phyloP scores from a whole-genome alignment of 208 protist genomes.

The Entamoeba histolytica region DNA sequence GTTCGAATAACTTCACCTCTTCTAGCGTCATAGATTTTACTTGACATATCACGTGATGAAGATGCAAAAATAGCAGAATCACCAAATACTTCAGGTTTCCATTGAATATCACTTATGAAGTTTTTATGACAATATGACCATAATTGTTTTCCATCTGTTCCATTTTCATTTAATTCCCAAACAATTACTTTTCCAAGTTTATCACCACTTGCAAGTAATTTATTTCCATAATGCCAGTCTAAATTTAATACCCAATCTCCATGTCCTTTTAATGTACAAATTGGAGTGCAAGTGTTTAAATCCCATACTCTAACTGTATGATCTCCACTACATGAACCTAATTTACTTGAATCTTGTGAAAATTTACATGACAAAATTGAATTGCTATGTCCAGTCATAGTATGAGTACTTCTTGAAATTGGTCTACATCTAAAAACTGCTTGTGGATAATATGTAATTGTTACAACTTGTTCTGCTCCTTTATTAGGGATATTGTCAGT shows the following conservation, averaged over 20 bases:
- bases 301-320: slow-evolving; percentile 85
- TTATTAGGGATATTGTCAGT: not conserved
- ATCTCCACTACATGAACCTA: slow-evolving; percentile 77
- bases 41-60: slow-evolving; percentile 62
- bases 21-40: slow-evolving; percentile 58
- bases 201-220: slow-evolving; percentile 60
- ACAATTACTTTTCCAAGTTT: slow-evolving; percentile 64
- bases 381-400: slow-evolving; percentile 65
- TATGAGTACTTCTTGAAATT: slow-evolving; percentile 67
- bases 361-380: slow-evolving; percentile 68
- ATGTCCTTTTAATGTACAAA: slow-evolving; percentile 52
- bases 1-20: slow-evolving; percentile 38
- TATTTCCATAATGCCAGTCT: slow-evolving; percentile 67
- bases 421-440: slow-evolving; percentile 76
- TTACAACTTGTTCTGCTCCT: not conserved
- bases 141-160: slow-evolving; percentile 16
- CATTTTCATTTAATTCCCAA: slow-evolving; percentile 60
- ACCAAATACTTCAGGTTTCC: slow-evolving; percentile 65
- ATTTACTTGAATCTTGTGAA: slow-evolving; percentile 62
- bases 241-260: slow-evolving; percentile 73
- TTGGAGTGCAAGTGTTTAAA: slow-evolving; percentile 67
- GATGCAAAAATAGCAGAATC: slow-evolving; percentile 19
- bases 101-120: slow-evolving; percentile 72
- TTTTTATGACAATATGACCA: slow-evolving; percentile 57
- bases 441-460: slow-evolving; percentile 69